A percentile compares a stretch with the other conserved stretches of the same genome.
These are phyloP conservation scores for Penicillium crystallinum DNA, from an alignment of 495 filamentous ascomycete genomes.

Conservation along the genomic window DNA sequence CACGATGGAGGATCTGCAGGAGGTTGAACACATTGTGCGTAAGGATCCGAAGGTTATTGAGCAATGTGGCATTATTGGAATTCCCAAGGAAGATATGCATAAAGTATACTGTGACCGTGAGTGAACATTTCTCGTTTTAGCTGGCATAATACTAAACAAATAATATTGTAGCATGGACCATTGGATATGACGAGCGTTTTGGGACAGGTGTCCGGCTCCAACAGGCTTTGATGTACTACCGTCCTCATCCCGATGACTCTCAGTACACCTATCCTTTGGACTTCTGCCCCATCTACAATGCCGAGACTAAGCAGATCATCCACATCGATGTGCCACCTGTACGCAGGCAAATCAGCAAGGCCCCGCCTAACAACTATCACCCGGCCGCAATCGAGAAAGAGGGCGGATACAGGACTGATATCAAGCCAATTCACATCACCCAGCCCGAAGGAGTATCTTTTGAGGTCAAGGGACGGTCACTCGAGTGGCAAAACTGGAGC, in stretches of 20 bases:
- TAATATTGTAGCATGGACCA: slow-evolving; percentile 72
- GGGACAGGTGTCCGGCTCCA: slow-evolving; percentile 77
- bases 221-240: slow-evolving; percentile 94
- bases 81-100: slow-evolving; percentile 79
- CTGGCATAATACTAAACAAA: not conserved
- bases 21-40: slow-evolving; percentile 76
- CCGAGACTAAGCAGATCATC: slow-evolving; percentile 76
- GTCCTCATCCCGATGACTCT: slow-evolving; percentile 77
- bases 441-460: slow-evolving; percentile 95
- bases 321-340: slow-evolving; percentile 85
- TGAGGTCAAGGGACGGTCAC: slow-evolving; percentile 67
- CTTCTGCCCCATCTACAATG: slow-evolving; percentile 90
- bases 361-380: slow-evolving; percentile 74
- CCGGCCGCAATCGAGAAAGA: slow-evolving; percentile 64
- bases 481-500: slow-evolving; percentile 94
- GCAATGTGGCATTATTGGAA: slow-evolving; percentile 84
- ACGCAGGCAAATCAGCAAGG: slow-evolving; percentile 70
- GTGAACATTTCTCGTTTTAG: slow-evolving; percentile 20
- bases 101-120: slow-evolving; percentile 87
- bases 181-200: slow-evolving; percentile 90
- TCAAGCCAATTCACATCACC: slow-evolving; percentile 93
- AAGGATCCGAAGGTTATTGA: slow-evolving; percentile 87
- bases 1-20: slow-evolving; percentile 89
- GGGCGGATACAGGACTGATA: slow-evolving; percentile 70
- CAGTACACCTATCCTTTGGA: slow-evolving; percentile 92